A percentile compares a stretch with the other conserved stretches of the same genome.
These are phyloP conservation scores for Coniella vitis DNA, from an alignment of 2,329 filamentous ascomycete genomes.

Conservation along the genomic window DNA sequence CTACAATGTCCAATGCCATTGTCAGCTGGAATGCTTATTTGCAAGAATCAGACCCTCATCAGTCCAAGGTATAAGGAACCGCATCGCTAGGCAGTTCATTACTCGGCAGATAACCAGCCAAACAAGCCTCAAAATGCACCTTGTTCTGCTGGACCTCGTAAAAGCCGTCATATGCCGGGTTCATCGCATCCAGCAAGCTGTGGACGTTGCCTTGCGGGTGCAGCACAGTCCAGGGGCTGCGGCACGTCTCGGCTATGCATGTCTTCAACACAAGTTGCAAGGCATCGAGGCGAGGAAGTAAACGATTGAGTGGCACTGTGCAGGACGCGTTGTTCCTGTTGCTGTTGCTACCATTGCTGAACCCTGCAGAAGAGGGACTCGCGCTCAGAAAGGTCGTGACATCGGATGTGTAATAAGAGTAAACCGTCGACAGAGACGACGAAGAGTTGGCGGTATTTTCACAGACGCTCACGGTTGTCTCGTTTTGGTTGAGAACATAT, in stretches of 20 bases:
- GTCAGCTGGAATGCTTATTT: too few species aligned
- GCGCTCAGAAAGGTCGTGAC: neutral
- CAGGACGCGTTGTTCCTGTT: slow-evolving; percentile 2
- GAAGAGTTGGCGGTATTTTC: neutral
- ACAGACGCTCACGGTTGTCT: neutral
- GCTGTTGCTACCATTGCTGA: slow-evolving; percentile 10
- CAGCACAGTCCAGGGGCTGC: slow-evolving; percentile 48
- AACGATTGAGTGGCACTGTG: slow-evolving; percentile 27
- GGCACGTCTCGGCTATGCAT: slow-evolving; percentile 47
- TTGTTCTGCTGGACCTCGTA: slow-evolving; percentile 40
- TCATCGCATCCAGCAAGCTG: slow-evolving; percentile 44
- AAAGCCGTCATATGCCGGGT: slow-evolving; percentile 41
- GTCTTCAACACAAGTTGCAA: slow-evolving; percentile 56
- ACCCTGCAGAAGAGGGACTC: neutral
- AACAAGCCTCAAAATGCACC: slow-evolving; percentile 47
- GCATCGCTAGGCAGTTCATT: neutral
- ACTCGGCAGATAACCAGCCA: slow-evolving; percentile 45
- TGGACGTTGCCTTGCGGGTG: slow-evolving; percentile 46
- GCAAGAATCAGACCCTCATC: too few species aligned
- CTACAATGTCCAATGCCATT: too few species aligned
- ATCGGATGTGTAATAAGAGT: neutral
- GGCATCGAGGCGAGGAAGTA: slow-evolving; percentile 46
- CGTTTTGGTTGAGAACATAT: neutral
- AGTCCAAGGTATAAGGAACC: neutral
- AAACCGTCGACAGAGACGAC: neutral